A percentile compares a stretch with the other conserved stretches of the same genome.
Conservation (phyloP, 2,329 filamentous ascomycete species). For the Taxawa tesnikishii region DNA sequence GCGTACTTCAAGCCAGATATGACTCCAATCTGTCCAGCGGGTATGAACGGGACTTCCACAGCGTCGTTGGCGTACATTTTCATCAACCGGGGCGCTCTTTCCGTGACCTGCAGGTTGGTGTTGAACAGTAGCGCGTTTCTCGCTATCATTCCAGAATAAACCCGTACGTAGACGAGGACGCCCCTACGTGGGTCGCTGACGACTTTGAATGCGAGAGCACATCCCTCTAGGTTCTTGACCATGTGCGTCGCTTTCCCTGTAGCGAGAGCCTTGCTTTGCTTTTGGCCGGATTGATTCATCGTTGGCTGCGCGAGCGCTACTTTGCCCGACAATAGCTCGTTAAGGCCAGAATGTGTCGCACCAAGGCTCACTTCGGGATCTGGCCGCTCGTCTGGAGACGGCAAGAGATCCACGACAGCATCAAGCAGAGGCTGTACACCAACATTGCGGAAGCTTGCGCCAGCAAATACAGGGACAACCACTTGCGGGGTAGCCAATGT, state of each 20-base stretch:
- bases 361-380: conserved; percentile 66
- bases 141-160: conserved; percentile 73
- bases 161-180: conserved; percentile 79
- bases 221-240: conserved; percentile 53
- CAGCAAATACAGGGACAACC: conserved; percentile 80
- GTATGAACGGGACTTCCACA: conserved; percentile 68
- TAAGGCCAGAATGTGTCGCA: conserved; percentile 38
- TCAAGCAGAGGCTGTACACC: conserved; percentile 88
- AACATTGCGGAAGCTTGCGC: conserved; percentile 86
- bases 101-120: conserved; percentile 66
- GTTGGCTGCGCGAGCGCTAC: conserved; percentile 10
- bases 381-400: conserved; percentile 67
- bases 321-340: conserved; percentile 28
- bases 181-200: conserved; percentile 78
- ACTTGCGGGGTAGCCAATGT: conserved; percentile 55
- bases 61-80: conserved; percentile 86
- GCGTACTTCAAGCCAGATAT: conserved; percentile 81
- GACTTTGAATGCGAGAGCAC: conserved; percentile 78
- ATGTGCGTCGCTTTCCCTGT: conserved; percentile 15
- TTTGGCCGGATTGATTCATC: conserved; percentile 6
- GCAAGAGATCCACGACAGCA: conserved; percentile 76
- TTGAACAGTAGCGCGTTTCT: conserved; percentile 73
- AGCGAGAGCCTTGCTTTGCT: conserved; percentile 8
- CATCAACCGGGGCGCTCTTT: conserved; percentile 67
- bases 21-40: conserved; percentile 85